A percentile compares a stretch with the other conserved stretches of the same genome.
Evolutionary conservation across 371 early-diverging fungal genomes (phyloP).

Genomic region (Saksenaea vasiformis): DNA sequence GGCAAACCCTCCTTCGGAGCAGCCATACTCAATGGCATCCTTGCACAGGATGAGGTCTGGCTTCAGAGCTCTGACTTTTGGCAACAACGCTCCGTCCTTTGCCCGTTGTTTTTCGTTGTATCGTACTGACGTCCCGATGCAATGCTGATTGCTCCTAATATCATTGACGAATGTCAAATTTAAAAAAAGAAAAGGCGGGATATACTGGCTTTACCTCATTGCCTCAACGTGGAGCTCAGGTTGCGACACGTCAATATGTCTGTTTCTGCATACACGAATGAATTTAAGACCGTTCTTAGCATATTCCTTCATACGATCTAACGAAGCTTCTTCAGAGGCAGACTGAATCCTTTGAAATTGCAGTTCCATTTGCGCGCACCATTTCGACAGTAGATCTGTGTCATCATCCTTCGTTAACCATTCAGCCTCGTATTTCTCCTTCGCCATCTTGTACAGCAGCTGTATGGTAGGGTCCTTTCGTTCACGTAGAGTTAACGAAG

Average conservation of each 20-base stretch:
- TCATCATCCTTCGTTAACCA: neutral
- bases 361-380: neutral
- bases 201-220: too few relatives aligned
- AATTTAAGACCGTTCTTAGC: neutral
- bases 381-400: neutral
- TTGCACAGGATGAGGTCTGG: too few relatives aligned
- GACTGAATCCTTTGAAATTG: conserved; percentile 1
- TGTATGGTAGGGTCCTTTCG: conserved; percentile 2
- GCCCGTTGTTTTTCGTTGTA: too few relatives aligned
- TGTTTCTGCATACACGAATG: conserved; percentile 4
- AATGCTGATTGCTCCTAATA: too few relatives aligned
- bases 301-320: neutral
- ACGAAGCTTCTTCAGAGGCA: neutral
- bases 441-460: neutral
- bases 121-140: too few relatives aligned
- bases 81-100: too few relatives aligned
- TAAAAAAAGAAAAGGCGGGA: too few relatives aligned
- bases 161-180: too few relatives aligned
- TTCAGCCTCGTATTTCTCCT: conserved; percentile 4
- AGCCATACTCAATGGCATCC: too few relatives aligned
- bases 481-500: neutral
- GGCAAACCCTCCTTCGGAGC: too few relatives aligned
- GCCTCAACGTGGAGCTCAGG: too few relatives aligned
- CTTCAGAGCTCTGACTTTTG: too few relatives aligned
- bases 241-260: neutral